phyloP scores from a whole-genome alignment of 192 early-diverging fungal genomes.

The Coemansia sp. region DNA sequence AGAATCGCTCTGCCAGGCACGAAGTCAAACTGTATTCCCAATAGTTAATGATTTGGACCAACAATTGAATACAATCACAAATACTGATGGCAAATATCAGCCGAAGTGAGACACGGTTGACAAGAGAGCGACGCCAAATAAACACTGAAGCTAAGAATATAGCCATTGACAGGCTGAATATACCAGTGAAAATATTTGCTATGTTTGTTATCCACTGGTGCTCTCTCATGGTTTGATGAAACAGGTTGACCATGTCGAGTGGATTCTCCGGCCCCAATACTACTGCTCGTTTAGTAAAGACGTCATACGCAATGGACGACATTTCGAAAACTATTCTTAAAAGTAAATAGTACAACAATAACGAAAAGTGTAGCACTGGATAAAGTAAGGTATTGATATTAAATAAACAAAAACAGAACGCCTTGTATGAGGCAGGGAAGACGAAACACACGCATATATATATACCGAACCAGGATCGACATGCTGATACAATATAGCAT shows the following conservation, averaged over 20 bases:
- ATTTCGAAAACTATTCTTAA: neutral
- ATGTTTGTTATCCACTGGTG: conserved; percentile 1
- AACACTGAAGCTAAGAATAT: conserved; percentile 21
- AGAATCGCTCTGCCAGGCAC: conserved; percentile 14
- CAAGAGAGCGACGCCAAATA: conserved; percentile 30
- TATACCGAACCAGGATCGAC: neutral
- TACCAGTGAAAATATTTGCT: conserved; percentile 1
- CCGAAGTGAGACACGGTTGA: conserved; percentile 34
- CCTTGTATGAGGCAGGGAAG: too few species aligned
- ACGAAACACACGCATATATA: neutral
- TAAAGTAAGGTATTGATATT: too few species aligned
- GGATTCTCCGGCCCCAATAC: conserved; percentile 16
- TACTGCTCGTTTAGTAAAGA: neutral
- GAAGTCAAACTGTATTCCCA: too few species aligned
- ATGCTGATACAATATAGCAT: neutral
- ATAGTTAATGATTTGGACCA: neutral
- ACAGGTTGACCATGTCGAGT: neutral
- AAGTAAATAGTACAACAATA: neutral
- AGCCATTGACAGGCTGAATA: conserved; percentile 17
- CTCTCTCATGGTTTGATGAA: neutral
- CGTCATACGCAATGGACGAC: neutral
- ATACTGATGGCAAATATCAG: conserved; percentile 29
- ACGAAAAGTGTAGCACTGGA: too few species aligned
- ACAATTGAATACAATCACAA: conserved; percentile 25
- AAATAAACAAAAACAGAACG: too few species aligned